Evolutionary conservation across 441 rosid genomes (phyloP).

Genomic region (Jatropha podagrica): DNA sequence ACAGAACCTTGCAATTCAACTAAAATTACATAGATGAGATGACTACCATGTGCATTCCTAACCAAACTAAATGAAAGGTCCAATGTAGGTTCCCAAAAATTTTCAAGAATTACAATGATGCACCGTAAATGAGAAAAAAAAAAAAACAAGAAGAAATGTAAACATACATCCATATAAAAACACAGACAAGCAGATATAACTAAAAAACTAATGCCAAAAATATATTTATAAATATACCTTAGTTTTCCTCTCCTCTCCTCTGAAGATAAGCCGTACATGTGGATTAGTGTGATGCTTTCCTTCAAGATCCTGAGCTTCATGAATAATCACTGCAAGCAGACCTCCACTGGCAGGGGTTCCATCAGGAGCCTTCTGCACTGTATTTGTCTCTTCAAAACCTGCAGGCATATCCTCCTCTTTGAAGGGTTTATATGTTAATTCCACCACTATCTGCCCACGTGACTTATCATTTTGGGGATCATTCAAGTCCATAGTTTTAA

Average conservation of each 20-base stretch:
- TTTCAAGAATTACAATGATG: neutral
- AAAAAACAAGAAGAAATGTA: too few species aligned
- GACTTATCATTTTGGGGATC: constrained; percentile 62
- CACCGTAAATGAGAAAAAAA: neutral
- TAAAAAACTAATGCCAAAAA: neutral
- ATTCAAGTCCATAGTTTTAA: constrained; percentile 64
- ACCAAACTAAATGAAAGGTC: constrained; percentile 2
- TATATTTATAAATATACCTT: constrained; percentile 45
- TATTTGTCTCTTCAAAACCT: constrained; percentile 57
- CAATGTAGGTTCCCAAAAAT: neutral
- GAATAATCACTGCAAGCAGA: constrained; percentile 79
- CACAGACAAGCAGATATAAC: neutral
- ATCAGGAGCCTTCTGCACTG: constrained; percentile 77
- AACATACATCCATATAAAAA: neutral
- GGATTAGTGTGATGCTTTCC: constrained; percentile 99
- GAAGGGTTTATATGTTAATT: constrained; percentile 81
- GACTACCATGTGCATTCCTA: neutral
- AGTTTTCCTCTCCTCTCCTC: constrained; percentile 86
- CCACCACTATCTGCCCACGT: constrained; percentile 79
- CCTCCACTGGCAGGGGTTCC: constrained; percentile 89
- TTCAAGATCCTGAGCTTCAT: constrained; percentile 92
- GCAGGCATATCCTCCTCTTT: constrained; percentile 65
- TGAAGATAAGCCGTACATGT: constrained; percentile 62
- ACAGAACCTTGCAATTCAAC: neutral
- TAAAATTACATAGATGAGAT: neutral